Evolutionary conservation across 768 basidiomycete genomes (phyloP), one percentile per base, ranked within the genome.

Genomic region (Kwoniella pini): DNA sequence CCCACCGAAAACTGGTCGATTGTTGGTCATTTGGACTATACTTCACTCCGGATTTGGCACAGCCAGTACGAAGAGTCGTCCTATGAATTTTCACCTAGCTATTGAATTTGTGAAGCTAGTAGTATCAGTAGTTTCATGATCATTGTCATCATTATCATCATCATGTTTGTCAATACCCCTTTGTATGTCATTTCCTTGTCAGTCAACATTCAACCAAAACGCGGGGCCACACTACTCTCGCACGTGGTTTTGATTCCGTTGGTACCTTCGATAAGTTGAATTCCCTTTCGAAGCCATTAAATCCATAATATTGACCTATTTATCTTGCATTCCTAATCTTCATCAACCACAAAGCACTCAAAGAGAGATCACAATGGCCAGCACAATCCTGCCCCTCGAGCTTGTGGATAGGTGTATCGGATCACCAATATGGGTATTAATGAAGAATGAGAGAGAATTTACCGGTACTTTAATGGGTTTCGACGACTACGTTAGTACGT

Each of bases 401-500:
- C 83, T 99, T 43, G 95, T 99, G 72, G 95, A 99, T 79, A 85
- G 90, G 77, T 97, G 95, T 76, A 98, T 97, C 77, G 95, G 95
- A 57, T 95, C 92, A 31, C 85, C 86, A 49, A 94, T 98, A 75
- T 96, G 92, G 91, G 95, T 98, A 71, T 86, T 98, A 77, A 97
- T 96, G 91, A 98, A 97, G 82, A 87, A 84, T 69, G 93, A 99
- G 63, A 88, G 92, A 45, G 95, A 99, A 81, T 99, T 97, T 80
- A 90, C 89, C 22, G 95, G 95, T 11, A 96, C 87, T 2, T 82
- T 99, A 40, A 83, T 95, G 31, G 95, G 95, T 1, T 99, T 99
- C 71, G 95, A 99, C 77, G 95, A 99, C 80, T 99, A 95, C 79
- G 95, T 99, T 79, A 99, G 95, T 97, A 78, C 84, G 95, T 94